Conservation (phyloP, 371 early-diverging fungal genomes). For the Mitosporidium daphniae region DNA sequence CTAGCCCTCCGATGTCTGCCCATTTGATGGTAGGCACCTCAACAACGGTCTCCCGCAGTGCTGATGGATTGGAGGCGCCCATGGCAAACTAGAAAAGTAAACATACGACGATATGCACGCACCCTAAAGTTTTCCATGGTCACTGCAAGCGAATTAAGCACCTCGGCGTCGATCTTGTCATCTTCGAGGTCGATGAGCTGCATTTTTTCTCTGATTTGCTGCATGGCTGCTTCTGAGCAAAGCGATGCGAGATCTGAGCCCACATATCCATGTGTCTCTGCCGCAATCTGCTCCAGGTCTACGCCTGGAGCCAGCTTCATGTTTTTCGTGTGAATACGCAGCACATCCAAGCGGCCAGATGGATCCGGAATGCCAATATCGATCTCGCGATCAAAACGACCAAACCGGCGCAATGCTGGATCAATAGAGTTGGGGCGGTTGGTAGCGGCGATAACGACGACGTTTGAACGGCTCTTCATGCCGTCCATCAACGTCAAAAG, state of each 20-base stretch:
- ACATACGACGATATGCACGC: conserved; percentile 1
- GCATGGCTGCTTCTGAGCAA: conserved; percentile 98
- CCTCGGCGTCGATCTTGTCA: conserved; percentile 86
- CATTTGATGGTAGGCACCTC: conserved; percentile 93
- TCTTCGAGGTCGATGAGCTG: conserved; percentile 85
- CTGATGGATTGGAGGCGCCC: conserved; percentile 84
- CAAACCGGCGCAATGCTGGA: conserved; percentile 93
- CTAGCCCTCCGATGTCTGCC: conserved; percentile 96
- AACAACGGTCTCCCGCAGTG: conserved; percentile 94
- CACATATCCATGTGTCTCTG: conserved; percentile 93
- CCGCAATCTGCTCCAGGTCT: conserved; percentile 70
- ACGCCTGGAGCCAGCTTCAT: conserved; percentile 90
- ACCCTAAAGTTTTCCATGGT: conserved; percentile 89
- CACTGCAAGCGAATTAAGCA: conserved; percentile 83
- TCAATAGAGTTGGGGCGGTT: conserved; percentile 97
- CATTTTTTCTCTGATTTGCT: conserved; percentile 95
- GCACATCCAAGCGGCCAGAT: conserved; percentile 84
- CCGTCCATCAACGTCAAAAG: conserved; percentile 97
- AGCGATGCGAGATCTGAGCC: conserved; percentile 94
- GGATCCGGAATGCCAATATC: conserved; percentile 98
- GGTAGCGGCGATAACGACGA: conserved; percentile 90
- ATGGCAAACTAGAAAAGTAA: conserved; percentile 25
- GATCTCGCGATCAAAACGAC: conserved; percentile 97
- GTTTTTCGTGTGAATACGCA: conserved; percentile 96
- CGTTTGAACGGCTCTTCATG: conserved; percentile 73